Percentiles rank a stretch among this genome's conserved stretches.
Conservation (phyloP, 1,284 basidiomycete genomes). For the Chiua sp. region DNA sequence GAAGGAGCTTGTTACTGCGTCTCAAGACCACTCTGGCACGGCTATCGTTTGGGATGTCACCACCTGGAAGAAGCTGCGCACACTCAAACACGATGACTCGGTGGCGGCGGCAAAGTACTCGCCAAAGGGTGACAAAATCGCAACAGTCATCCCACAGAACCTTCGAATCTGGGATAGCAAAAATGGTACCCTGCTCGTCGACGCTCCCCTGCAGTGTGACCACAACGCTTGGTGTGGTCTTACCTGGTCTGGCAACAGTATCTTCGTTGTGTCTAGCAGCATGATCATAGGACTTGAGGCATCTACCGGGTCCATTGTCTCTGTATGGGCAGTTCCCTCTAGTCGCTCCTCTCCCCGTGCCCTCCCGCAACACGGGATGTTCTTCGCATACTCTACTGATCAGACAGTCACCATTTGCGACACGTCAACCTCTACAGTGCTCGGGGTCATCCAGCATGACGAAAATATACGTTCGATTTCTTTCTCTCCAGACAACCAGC, state of each 20-base stretch:
- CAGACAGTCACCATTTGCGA: not conserved
- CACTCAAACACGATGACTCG: not conserved
- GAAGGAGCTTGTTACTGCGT: not conserved
- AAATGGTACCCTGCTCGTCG: not conserved
- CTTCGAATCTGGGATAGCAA: conserved; percentile 2
- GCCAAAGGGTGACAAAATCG: conserved; percentile 1
- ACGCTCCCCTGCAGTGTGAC: not conserved
- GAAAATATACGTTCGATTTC: not conserved
- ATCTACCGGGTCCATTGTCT: not conserved
- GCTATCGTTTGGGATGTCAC: not conserved
- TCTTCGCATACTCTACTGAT: not conserved
- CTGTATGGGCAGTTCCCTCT: not conserved
- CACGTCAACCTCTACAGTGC: not conserved
- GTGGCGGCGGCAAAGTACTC: conserved; percentile 6
- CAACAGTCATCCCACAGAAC: not conserved
- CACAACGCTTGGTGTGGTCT: not conserved
- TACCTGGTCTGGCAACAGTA: not conserved
- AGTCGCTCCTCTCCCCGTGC: not conserved
- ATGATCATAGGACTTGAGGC: not conserved
- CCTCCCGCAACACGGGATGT: not conserved
- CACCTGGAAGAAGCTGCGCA: not conserved
- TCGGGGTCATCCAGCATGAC: not conserved
- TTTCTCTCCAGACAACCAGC: not conserved
- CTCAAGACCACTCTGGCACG: not conserved
- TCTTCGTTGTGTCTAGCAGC: not conserved